phyloP scores from a whole-genome alignment of 495 filamentous ascomycete species.

The Penicillium soppii region DNA sequence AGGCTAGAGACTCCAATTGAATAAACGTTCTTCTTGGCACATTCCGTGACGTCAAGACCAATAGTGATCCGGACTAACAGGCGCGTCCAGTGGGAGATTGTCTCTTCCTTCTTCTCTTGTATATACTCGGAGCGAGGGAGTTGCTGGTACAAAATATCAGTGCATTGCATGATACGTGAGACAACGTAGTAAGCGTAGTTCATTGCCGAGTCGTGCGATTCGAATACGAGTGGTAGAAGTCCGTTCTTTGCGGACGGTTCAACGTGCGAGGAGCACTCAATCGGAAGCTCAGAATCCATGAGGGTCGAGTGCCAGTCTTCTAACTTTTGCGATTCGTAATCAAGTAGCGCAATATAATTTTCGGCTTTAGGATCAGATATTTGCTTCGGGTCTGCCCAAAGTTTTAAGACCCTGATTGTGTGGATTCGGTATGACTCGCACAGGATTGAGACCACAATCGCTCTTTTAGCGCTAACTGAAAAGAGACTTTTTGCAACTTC shows the following conservation, averaged over 20 bases:
- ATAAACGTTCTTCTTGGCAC: conserved; percentile 22
- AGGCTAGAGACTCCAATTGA: conserved; percentile 34
- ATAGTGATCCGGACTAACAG: conserved; percentile 22
- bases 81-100: conserved; percentile 19
- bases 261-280: too few species aligned
- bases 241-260: too few species aligned
- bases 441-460: too few species aligned
- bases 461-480: too few species aligned
- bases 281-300: too few species aligned
- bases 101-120: conserved; percentile 11
- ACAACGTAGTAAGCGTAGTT: conserved; percentile 29
- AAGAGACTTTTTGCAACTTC: conserved; percentile 1
- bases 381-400: too few species aligned
- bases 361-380: too few species aligned
- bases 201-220: conserved; percentile 27
- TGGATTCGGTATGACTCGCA: too few species aligned
- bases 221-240: conserved; percentile 11
- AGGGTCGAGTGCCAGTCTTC: too few species aligned
- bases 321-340: too few species aligned
- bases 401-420: too few species aligned
- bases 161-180: conserved; percentile 31
- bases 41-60: conserved; percentile 18
- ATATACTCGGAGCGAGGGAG: neutral
- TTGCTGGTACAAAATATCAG: conserved; percentile 7
- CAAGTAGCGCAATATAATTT: too few species aligned